Conservation (phyloP, 2,329 filamentous ascomycete species). For the Colletotrichum chrysophilum region DNA sequence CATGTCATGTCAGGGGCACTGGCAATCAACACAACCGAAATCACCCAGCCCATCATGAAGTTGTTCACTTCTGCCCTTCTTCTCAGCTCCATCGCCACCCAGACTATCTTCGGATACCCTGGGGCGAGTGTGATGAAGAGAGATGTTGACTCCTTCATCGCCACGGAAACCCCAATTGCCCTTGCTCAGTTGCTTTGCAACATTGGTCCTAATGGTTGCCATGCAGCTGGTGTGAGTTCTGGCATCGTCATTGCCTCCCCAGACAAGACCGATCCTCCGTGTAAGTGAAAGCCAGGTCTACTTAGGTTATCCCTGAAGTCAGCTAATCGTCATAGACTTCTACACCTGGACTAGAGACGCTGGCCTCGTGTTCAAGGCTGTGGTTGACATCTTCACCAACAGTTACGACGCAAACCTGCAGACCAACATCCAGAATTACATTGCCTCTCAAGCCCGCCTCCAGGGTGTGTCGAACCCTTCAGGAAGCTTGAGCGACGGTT, state of each 20-base stretch:
- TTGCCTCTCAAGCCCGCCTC: constrained; percentile 68
- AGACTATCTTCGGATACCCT: constrained; percentile 55
- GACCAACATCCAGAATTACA: constrained; percentile 69
- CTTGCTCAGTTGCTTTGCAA: constrained; percentile 61
- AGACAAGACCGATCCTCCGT: constrained; percentile 57
- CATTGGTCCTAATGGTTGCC: constrained; percentile 60
- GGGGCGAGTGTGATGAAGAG: constrained; percentile 47
- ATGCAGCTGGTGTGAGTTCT: constrained; percentile 48
- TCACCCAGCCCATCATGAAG: constrained; percentile 51
- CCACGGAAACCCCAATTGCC: constrained; percentile 56
- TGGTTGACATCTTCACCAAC: constrained; percentile 69
- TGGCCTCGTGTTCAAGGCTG: constrained; percentile 70
- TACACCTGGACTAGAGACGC: constrained; percentile 83
- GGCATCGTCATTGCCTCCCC: constrained; percentile 65
- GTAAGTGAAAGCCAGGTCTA: constrained; percentile 39
- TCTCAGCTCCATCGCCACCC: constrained; percentile 55
- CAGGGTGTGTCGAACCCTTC: constrained; percentile 75
- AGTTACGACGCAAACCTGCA: constrained; percentile 65
- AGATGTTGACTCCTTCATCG: constrained; percentile 58
- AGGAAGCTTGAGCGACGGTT: constrained; percentile 57
- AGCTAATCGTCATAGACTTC: constrained; percentile 59
- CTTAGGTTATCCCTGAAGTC: no score
- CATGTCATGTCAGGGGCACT: constrained; percentile 9
- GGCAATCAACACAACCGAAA: constrained; percentile 14
- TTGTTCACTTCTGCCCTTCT: constrained; percentile 54